Evolutionary conservation across 257 asterid species (phyloP).

Genomic region (Nyctanthes arbortristis): DNA sequence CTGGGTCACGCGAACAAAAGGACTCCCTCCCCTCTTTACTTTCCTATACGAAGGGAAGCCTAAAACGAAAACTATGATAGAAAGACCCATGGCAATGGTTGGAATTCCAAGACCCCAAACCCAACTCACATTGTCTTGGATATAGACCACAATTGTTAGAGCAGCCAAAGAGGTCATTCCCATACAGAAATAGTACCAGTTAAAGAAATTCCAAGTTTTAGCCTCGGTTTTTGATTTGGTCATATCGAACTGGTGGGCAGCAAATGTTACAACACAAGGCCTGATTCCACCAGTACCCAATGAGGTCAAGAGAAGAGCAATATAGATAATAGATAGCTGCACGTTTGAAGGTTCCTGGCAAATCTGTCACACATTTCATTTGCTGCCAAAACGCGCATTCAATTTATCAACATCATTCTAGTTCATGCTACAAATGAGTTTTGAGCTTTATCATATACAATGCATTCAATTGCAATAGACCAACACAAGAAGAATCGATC

Average conservation of each 20-base stretch:
- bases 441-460: neutral
- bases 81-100: slow-evolving; percentile 68
- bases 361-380: slow-evolving; percentile 79
- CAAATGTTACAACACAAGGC: slow-evolving; percentile 80
- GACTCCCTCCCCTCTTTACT: slow-evolving; percentile 81
- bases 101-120: slow-evolving; percentile 92
- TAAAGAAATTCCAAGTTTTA: slow-evolving; percentile 74
- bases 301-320: slow-evolving; percentile 59
- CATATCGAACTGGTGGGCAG: slow-evolving; percentile 87
- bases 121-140: slow-evolving; percentile 86
- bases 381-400: slow-evolving; percentile 38
- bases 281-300: slow-evolving; percentile 80
- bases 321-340: slow-evolving; percentile 65
- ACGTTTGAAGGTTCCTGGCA: slow-evolving; percentile 63
- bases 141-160: slow-evolving; percentile 69
- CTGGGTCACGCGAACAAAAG: slow-evolving; percentile 63
- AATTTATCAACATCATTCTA: neutral
- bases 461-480: neutral
- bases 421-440: neutral
- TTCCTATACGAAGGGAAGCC: slow-evolving; percentile 61
- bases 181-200: slow-evolving; percentile 77
- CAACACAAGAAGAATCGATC: neutral
- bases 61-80: slow-evolving; percentile 47
- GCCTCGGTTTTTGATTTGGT: slow-evolving; percentile 45
- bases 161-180: slow-evolving; percentile 69